Evolutionary conservation across 2,329 filamentous ascomycete genomes (phyloP).

Genomic region (Aureobasidium mangrovei): DNA sequence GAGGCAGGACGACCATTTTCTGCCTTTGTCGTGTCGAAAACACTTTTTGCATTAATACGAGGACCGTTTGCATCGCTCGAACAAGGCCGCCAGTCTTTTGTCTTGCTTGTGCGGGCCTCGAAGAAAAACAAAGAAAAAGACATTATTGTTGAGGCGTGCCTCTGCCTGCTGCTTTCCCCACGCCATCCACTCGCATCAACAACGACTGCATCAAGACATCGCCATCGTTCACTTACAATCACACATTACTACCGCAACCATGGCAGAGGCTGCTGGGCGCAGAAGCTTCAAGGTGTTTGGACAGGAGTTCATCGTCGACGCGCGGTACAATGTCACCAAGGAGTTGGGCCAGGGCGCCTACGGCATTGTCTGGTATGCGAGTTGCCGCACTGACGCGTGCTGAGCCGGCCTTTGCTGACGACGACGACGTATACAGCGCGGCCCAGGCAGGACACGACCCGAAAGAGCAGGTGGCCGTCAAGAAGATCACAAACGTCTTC

Average conservation of each 20-base stretch:
- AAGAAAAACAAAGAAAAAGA: no score
- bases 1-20: no score
- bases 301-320: slow-evolving; percentile 97
- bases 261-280: slow-evolving; percentile 57
- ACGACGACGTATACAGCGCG: slow-evolving; percentile 50
- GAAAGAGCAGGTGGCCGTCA: slow-evolving; percentile 88
- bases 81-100: no score
- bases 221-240: background rate
- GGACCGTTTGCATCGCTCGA: no score
- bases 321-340: slow-evolving; percentile 97
- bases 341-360: slow-evolving; percentile 97
- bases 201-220: no score
- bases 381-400: background rate
- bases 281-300: slow-evolving; percentile 99
- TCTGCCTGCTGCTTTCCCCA: no score
- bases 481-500: slow-evolving; percentile 99
- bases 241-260: slow-evolving; percentile 25
- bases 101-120: no score
- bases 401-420: background rate
- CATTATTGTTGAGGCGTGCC: no score
- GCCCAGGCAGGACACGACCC: slow-evolving; percentile 81
- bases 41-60: no score
- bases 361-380: slow-evolving; percentile 85
- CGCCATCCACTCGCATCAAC: no score
- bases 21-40: no score